phyloP scores from a whole-genome alignment of 2,329 filamentous ascomycete species.

The Pseudogymnoascus sp. region DNA sequence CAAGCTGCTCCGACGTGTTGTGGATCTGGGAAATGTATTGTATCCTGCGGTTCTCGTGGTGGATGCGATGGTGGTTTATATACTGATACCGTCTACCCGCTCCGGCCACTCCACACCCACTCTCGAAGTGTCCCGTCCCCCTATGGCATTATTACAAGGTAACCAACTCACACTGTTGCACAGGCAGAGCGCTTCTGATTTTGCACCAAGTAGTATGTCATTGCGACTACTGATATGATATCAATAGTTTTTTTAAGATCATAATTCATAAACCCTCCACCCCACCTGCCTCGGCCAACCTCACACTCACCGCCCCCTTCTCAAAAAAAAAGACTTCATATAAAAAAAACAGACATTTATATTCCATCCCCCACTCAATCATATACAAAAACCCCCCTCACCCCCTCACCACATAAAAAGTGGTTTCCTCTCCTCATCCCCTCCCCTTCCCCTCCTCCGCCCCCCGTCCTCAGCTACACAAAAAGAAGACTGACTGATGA shows the following conservation, averaged over 20 bases:
- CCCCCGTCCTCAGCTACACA: background rate
- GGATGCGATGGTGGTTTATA: background rate
- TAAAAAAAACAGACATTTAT: background rate
- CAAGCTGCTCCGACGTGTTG: too few species aligned
- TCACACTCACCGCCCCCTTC: background rate
- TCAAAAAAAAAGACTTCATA: background rate
- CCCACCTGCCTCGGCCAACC: background rate
- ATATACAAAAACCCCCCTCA: background rate
- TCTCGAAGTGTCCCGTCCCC: background rate
- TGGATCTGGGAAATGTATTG: too few species aligned
- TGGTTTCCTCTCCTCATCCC: background rate
- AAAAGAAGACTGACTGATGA: background rate
- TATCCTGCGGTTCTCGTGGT: too few species aligned
- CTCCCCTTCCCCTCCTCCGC: background rate
- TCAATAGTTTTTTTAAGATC: background rate
- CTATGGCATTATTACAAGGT: background rate
- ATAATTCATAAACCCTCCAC: background rate
- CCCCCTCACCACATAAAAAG: too few species aligned
- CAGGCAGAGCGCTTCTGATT: background rate
- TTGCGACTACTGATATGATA: background rate
- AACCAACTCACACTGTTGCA: background rate
- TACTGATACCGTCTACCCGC: background rate
- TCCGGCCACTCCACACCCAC: background rate
- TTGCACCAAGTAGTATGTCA: background rate
- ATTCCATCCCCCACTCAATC: background rate